A percentile compares a stretch with the other conserved stretches of the same genome.
Conservation (phyloP, 2,329 filamentous ascomycete species). For the Penicillium glabrum region DNA sequence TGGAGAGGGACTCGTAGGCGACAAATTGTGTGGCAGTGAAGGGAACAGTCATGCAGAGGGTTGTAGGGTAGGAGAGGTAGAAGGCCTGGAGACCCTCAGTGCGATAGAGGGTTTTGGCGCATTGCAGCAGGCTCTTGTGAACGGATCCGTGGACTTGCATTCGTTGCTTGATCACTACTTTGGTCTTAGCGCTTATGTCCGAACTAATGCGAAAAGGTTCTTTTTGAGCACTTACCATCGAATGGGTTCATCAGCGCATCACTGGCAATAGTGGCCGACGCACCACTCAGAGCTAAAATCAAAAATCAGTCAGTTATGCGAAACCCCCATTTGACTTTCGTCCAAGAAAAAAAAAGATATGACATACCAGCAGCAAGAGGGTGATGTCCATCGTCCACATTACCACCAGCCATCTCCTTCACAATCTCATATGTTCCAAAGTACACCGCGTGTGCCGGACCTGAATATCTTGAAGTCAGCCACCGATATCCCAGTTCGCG, state of each 20-base stretch:
- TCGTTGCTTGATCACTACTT: constrained; percentile 91
- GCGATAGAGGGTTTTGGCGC: constrained; percentile 82
- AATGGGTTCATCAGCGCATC: constrained; percentile 99
- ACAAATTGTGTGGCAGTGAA: constrained; percentile 97
- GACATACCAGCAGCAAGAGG: constrained; percentile 82
- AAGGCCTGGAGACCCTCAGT: constrained; percentile 88
- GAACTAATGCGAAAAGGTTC: neutral
- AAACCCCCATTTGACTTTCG: neutral
- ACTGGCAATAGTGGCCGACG: constrained; percentile 91
- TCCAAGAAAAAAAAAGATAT: constrained; percentile 22
- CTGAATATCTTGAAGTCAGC: constrained; percentile 49
- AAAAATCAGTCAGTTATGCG: constrained; percentile 8
- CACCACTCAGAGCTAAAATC: constrained; percentile 77
- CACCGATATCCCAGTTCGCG: neutral
- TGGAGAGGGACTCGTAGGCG: constrained; percentile 95
- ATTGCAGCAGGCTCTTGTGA: constrained; percentile 83
- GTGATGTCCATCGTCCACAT: constrained; percentile 80
- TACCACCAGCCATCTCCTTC: constrained; percentile 93
- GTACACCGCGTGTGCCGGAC: constrained; percentile 95
- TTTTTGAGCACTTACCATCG: constrained; percentile 65
- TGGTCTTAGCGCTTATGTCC: neutral
- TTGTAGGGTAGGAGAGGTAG: constrained; percentile 98
- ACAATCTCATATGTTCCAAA: constrained; percentile 98
- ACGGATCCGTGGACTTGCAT: constrained; percentile 98
- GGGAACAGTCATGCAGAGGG: constrained; percentile 95